Evolutionary conservation across 345 rosid species (phyloP).

Genomic region (Aegle marmelos): DNA sequence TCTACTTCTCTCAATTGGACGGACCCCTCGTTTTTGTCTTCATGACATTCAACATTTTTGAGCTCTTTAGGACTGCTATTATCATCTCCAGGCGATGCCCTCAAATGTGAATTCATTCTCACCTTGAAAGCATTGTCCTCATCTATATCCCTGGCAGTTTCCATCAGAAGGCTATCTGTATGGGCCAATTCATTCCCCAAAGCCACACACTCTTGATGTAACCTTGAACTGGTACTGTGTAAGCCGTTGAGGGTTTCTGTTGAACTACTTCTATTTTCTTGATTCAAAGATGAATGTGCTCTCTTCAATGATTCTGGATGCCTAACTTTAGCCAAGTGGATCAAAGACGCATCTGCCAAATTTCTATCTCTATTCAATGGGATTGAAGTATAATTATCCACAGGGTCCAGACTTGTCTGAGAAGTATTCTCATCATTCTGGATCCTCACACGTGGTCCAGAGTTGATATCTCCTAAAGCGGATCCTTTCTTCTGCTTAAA

Average conservation of each 20-base stretch:
- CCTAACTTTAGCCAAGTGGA: slow-evolving; percentile 22
- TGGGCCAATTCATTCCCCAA: slow-evolving; percentile 20
- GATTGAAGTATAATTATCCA: slow-evolving; percentile 23
- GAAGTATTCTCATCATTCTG: slow-evolving; percentile 21
- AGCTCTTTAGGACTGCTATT: slow-evolving; percentile 26
- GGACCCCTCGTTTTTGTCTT: slow-evolving; percentile 14
- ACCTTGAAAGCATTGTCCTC: slow-evolving; percentile 26
- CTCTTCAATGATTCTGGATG: slow-evolving; percentile 26
- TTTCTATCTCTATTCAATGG: slow-evolving; percentile 18
- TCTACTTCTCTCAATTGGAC: slow-evolving; percentile 12
- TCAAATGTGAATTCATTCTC: slow-evolving; percentile 35
- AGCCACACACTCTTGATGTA: slow-evolving; percentile 16
- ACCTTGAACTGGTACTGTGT: slow-evolving; percentile 8
- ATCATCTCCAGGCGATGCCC: slow-evolving; percentile 24
- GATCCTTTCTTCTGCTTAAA: slow-evolving; percentile 23
- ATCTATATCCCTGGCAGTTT: slow-evolving; percentile 20
- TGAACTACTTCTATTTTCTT: slow-evolving; percentile 30
- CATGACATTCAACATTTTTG: slow-evolving; percentile 21
- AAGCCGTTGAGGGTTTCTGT: slow-evolving; percentile 13
- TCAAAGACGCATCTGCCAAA: slow-evolving; percentile 21
- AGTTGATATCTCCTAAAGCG: slow-evolving; percentile 15
- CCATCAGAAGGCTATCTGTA: slow-evolving; percentile 21
- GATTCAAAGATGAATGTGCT: slow-evolving; percentile 27
- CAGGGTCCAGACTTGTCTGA: slow-evolving; percentile 16
- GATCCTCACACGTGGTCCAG: slow-evolving; percentile 12